Evolutionary conservation across 176 grass and related monocot species (phyloP).

Genomic region (Phoenix dactylifera): DNA sequence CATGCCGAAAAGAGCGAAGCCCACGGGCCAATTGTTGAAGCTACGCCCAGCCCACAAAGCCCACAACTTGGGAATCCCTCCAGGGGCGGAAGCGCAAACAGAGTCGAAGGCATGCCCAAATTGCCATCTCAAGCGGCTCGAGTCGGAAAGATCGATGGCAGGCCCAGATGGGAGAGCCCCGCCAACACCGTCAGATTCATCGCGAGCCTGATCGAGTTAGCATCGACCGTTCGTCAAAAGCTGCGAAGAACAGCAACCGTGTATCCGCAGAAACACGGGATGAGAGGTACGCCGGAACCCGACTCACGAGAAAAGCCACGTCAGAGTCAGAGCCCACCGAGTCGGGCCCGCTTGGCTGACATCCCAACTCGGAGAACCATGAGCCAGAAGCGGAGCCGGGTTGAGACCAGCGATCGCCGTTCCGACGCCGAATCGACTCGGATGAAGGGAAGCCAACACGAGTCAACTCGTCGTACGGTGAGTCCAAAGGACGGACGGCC

Average conservation of each 20-base stretch:
- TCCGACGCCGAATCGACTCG: too few species aligned
- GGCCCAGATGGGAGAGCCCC: neutral
- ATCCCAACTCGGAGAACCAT: neutral
- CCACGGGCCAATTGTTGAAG: neutral
- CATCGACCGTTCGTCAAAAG: slow-evolving; percentile 5
- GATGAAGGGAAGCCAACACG: too few species aligned
- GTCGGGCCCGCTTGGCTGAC: neutral
- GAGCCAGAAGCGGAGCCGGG: neutral
- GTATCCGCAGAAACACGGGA: neutral
- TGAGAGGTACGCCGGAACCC: neutral
- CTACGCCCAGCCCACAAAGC: neutral
- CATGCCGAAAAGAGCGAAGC: neutral
- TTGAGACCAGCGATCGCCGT: too few species aligned
- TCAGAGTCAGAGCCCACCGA: neutral
- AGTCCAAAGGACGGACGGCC: slow-evolving; percentile 8
- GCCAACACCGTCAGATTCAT: neutral
- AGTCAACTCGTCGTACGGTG: neutral
- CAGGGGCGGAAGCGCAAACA: neutral
- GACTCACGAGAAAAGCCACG: neutral
- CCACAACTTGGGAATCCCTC: too few species aligned
- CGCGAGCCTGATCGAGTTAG: neutral
- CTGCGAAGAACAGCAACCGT: neutral
- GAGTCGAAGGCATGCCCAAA: too few species aligned
- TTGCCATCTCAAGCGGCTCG: slow-evolving; percentile 7
- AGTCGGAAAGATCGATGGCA: slow-evolving; percentile 3